Conservation (phyloP, 345 rosid species). For the Salix caprea region DNA sequence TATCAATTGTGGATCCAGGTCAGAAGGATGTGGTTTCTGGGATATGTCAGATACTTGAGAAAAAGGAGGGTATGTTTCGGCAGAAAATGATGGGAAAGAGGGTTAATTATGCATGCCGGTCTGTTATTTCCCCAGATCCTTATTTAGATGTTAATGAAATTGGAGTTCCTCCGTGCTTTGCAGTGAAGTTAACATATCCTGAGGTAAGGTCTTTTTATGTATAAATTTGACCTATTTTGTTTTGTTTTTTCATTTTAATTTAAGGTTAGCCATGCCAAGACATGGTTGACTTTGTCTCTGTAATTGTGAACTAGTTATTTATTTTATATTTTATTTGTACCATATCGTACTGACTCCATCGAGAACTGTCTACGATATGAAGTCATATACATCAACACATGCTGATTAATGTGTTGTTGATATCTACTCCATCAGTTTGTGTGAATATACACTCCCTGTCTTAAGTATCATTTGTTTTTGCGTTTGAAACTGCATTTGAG, state of each 20-base stretch:
- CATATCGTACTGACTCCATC: too few species aligned
- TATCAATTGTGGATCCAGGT: slow-evolving; percentile 45
- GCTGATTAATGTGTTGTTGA: too few species aligned
- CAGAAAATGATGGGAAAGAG: slow-evolving; percentile 99
- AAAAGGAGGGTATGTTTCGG: slow-evolving; percentile 91
- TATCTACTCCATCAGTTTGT: too few species aligned
- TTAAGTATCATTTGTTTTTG: too few species aligned
- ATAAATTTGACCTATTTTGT: background rate
- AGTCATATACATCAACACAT: too few species aligned
- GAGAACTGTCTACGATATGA: too few species aligned
- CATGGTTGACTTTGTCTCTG: too few species aligned
- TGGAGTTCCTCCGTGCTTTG: slow-evolving; percentile 94
- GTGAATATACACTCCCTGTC: too few species aligned
- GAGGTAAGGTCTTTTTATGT: slow-evolving; percentile 48
- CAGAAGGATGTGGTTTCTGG: slow-evolving; percentile 60
- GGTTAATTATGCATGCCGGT: slow-evolving; percentile 93
- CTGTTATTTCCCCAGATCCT: slow-evolving; percentile 99
- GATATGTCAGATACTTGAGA: slow-evolving; percentile 89
- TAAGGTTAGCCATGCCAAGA: background rate
- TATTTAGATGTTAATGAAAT: slow-evolving; percentile 94
- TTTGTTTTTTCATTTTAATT: background rate
- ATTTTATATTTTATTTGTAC: too few species aligned
- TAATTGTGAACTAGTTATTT: too few species aligned
- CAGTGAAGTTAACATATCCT: slow-evolving; percentile 79
- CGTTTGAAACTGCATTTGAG: too few species aligned